Evolutionary conservation across 805 yeast species (phyloP).

Genomic region (Saturnispora kantuleensis): DNA sequence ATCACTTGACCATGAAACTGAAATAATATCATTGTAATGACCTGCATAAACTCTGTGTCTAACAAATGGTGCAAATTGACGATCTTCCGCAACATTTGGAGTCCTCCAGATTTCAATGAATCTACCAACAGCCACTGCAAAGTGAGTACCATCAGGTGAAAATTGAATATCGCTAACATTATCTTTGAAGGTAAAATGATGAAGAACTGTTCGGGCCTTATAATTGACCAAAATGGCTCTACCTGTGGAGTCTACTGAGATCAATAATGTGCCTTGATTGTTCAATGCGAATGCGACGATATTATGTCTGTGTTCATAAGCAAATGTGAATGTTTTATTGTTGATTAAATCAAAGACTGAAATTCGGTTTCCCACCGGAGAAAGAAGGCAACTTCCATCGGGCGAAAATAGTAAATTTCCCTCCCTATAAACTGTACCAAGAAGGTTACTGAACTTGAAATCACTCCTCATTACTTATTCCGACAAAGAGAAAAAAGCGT

Average conservation of each 20-base stretch:
- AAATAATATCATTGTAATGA: slow-evolving; percentile 72
- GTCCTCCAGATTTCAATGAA: slow-evolving; percentile 91
- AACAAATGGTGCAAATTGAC: slow-evolving; percentile 94
- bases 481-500: background rate
- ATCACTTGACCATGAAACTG: slow-evolving; percentile 83
- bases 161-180: slow-evolving; percentile 65
- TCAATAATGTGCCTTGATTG: slow-evolving; percentile 65
- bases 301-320: slow-evolving; percentile 86
- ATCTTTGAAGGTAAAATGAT: slow-evolving; percentile 89
- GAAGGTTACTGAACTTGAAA: slow-evolving; percentile 73
- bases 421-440: slow-evolving; percentile 90
- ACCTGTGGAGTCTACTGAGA: slow-evolving; percentile 86
- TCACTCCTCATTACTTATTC: slow-evolving; percentile 62
- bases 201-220: slow-evolving; percentile 71
- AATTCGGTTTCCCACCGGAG: slow-evolving; percentile 94
- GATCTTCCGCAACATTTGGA: slow-evolving; percentile 67
- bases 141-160: slow-evolving; percentile 78
- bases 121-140: slow-evolving; percentile 78
- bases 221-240: slow-evolving; percentile 88
- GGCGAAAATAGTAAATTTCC: slow-evolving; percentile 83
- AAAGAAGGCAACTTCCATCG: slow-evolving; percentile 73
- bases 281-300: slow-evolving; percentile 73
- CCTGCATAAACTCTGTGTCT: slow-evolving; percentile 88
- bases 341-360: slow-evolving; percentile 78
- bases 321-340: slow-evolving; percentile 79